These are phyloP conservation scores for Paramarasmius palmivorus DNA, from an alignment of 1,284 basidiomycete species.

Conservation along the genomic window DNA sequence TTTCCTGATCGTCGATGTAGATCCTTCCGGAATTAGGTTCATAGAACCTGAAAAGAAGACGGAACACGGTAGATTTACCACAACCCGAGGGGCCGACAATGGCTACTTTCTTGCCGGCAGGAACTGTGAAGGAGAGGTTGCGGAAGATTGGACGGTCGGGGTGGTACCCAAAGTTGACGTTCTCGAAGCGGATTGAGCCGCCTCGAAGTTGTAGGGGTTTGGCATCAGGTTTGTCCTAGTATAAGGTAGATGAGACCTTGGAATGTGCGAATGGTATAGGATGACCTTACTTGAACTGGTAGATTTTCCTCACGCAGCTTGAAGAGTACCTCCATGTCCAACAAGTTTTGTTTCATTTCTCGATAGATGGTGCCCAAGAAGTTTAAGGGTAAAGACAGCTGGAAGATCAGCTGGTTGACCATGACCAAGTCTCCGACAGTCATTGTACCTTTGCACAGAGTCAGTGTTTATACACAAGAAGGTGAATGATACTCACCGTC, in stretches of 20 bases:
- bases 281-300: constrained; percentile 57
- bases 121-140: constrained; percentile 88
- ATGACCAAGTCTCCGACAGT: constrained; percentile 97
- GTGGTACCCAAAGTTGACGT: constrained; percentile 92
- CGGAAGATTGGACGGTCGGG: constrained; percentile 89
- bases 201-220: constrained; percentile 72
- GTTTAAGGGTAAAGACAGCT: constrained; percentile 93
- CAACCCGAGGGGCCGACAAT: constrained; percentile 97
- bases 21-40: constrained; percentile 83
- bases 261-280: neutral
- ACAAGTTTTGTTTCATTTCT: constrained; percentile 90
- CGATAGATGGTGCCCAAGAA: constrained; percentile 97
- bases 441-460: constrained; percentile 76
- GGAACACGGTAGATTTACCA: constrained; percentile 97
- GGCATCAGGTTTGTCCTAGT: constrained; percentile 68
- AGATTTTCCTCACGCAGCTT: constrained; percentile 87
- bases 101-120: constrained; percentile 94
- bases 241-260: neutral
- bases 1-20: constrained; percentile 85
- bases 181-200: constrained; percentile 91
- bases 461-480: neutral
- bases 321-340: constrained; percentile 97
- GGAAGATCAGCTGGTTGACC: constrained; percentile 99
- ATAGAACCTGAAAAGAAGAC: constrained; percentile 94
- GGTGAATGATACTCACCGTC: constrained; percentile 59